phyloP scores from a whole-genome alignment of 225 moss, liverwort and hornwort species.

The Polytrichum formosum region DNA sequence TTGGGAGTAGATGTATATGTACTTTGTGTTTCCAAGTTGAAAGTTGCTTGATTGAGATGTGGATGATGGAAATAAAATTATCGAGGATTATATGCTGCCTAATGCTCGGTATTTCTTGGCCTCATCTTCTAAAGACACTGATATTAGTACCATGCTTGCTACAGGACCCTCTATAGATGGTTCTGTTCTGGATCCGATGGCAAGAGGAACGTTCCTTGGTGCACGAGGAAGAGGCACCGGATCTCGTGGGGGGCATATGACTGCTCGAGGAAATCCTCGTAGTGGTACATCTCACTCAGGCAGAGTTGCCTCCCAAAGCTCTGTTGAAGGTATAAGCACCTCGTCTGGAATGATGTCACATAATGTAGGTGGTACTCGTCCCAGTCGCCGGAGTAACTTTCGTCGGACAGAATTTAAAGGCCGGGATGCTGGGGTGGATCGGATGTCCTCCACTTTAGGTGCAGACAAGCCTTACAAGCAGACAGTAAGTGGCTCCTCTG shows the following conservation, averaged over 20 bases:
- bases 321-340: conserved; percentile 38
- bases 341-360: conserved; percentile 31
- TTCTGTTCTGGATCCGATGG: conserved; percentile 30
- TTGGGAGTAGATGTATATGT: not conserved
- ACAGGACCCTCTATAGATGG: conserved; percentile 29
- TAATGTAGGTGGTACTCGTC: conserved; percentile 53
- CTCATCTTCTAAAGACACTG: not conserved
- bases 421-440: conserved; percentile 50
- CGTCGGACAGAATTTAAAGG: conserved; percentile 73
- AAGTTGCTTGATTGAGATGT: not conserved
- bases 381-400: conserved; percentile 68
- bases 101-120: no score
- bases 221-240: conserved; percentile 71
- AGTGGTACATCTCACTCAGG: conserved; percentile 36
- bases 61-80: no score
- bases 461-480: conserved; percentile 31
- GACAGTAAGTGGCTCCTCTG: conserved; percentile 29
- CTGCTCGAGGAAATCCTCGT: conserved; percentile 59
- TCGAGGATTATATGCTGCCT: no score
- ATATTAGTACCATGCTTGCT: not conserved
- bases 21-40: not conserved
- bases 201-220: conserved; percentile 50
- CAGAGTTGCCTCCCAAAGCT: conserved; percentile 41
- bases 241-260: conserved; percentile 40
- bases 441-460: conserved; percentile 26